Conservation (phyloP, 805 yeast genomes). For the Candida succiphila region DNA sequence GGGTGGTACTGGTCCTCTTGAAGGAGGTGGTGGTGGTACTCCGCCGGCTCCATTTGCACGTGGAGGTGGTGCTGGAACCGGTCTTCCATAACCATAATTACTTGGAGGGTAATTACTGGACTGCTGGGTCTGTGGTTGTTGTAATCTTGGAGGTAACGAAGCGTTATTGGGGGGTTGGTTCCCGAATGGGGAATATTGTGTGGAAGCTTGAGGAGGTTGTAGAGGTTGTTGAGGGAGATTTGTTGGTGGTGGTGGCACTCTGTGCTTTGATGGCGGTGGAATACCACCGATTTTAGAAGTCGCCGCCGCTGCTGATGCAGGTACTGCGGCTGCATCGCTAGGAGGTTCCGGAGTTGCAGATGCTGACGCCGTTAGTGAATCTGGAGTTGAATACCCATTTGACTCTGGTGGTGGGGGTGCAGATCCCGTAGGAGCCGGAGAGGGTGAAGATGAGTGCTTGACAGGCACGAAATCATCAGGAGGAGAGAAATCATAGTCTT, state of each 20-base stretch:
- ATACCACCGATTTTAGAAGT: conserved; percentile 3
- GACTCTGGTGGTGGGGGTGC: conserved; percentile 4
- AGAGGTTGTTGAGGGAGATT: conserved; percentile 4
- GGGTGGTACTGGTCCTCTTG: conserved; percentile 15
- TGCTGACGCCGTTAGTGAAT: conserved; percentile 7
- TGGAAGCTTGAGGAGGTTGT: conserved; percentile 1
- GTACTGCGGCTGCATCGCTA: conserved; percentile 9
- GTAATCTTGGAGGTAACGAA: conserved; percentile 3
- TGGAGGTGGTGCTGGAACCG: conserved; percentile 7
- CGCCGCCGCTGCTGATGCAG: conserved; percentile 7
- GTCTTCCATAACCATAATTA: conserved; percentile 2
- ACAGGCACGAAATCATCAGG: conserved; percentile 8
- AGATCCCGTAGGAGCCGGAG: conserved; percentile 7
- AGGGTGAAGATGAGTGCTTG: conserved; percentile 4
- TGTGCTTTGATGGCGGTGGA: conserved; percentile 4
- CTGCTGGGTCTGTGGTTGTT: conserved; percentile 3
- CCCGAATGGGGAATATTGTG: conserved; percentile 5
- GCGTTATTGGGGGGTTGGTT: conserved; percentile 4
- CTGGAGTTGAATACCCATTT: conserved; percentile 6
- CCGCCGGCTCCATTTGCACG: background rate
- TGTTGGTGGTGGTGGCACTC: conserved; percentile 7
- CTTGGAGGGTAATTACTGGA: too few relatives aligned
- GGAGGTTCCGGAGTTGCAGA: conserved; percentile 6
- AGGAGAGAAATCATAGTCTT: conserved; percentile 13
- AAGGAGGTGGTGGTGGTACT: conserved; percentile 4